Evolutionary conservation across 2,329 filamentous ascomycete genomes (phyloP), one percentile per base, ranked within the genome.

Genomic region (Neonectria faginata): DNA sequence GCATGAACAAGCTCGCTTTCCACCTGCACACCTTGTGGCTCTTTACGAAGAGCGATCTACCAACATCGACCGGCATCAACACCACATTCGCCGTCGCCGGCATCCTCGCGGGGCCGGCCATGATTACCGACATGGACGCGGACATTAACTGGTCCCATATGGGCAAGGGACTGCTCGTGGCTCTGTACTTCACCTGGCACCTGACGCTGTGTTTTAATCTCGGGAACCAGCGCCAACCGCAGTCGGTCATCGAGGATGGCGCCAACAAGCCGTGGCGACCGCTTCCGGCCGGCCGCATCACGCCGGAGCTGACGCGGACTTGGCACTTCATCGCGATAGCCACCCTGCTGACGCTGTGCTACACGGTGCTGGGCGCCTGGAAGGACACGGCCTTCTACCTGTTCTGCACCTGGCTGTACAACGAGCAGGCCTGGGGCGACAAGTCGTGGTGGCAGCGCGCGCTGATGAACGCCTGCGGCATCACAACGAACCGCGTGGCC

Each of bases 251-350:
- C 1, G 81, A 83, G 62, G 81, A 83, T 67, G 33, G 47, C 0
- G 56, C 79, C 55, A 83, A 83, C 73, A 83, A 82, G 57, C 78
- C 79, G 10, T 79, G 74, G 75, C 71, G 77, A 0, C 74, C 77
- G 0, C 70, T 76, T 3, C 70, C 73, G 4, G 69, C 74, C 5
- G 72, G 73, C 3, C 69, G 71, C 1, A 67, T 80, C 11, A 75
- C 71, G 42, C 18, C 74, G 7, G 67, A 72, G 4, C 20, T 73
- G 33, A 63, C 75, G 1, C 63, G 67, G 16, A 60, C 52, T 50
- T 36, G 64, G 69, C 64, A 79, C 8, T 64, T 79, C 0, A 8
- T 48, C 0, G 53, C 70, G 4, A 68, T 78, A 27, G 74, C 70
- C 2, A 22, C 70, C 8, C 66, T 67, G 8, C 47, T 77, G 11